Conservation (phyloP, 2,329 filamentous ascomycete species). For the Fusarium annulatum region DNA sequence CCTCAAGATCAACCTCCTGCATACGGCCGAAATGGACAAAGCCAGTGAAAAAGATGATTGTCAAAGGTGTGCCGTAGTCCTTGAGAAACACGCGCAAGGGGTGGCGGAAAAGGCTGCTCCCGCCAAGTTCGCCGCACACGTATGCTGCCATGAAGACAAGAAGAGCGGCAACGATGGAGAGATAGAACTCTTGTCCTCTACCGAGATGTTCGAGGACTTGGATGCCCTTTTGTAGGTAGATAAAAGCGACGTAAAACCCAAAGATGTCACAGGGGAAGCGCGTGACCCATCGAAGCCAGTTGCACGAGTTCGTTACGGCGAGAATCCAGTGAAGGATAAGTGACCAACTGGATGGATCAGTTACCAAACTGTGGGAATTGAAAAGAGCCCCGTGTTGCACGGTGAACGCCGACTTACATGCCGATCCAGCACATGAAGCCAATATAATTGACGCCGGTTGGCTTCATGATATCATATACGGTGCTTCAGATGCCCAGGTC, state of each 20-base stretch:
- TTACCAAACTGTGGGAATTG: not conserved
- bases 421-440: slow-evolving; percentile 94
- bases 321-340: slow-evolving; percentile 86
- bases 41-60: slow-evolving; percentile 87
- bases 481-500: slow-evolving; percentile 62
- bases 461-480: slow-evolving; percentile 87
- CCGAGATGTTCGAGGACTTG: slow-evolving; percentile 85
- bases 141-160: slow-evolving; percentile 84
- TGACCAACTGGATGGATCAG: slow-evolving; percentile 71
- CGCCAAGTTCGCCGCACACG: slow-evolving; percentile 76
- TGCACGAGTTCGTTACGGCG: slow-evolving; percentile 87
- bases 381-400: not conserved
- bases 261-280: slow-evolving; percentile 94
- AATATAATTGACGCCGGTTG: slow-evolving; percentile 82
- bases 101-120: slow-evolving; percentile 77
- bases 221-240: slow-evolving; percentile 91
- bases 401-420: slow-evolving; percentile 61
- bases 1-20: slow-evolving; percentile 74
- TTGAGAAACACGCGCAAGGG: slow-evolving; percentile 84
- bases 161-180: slow-evolving; percentile 80
- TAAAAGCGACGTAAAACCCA: slow-evolving; percentile 91
- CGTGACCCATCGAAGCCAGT: slow-evolving; percentile 88
- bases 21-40: slow-evolving; percentile 90
- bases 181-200: slow-evolving; percentile 74
- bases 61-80: slow-evolving; percentile 88